Percentiles rank a stretch among this genome's conserved stretches.
Evolutionary conservation across 2,329 filamentous ascomycete genomes (phyloP).

Genomic region (Colletotrichum navitas): DNA sequence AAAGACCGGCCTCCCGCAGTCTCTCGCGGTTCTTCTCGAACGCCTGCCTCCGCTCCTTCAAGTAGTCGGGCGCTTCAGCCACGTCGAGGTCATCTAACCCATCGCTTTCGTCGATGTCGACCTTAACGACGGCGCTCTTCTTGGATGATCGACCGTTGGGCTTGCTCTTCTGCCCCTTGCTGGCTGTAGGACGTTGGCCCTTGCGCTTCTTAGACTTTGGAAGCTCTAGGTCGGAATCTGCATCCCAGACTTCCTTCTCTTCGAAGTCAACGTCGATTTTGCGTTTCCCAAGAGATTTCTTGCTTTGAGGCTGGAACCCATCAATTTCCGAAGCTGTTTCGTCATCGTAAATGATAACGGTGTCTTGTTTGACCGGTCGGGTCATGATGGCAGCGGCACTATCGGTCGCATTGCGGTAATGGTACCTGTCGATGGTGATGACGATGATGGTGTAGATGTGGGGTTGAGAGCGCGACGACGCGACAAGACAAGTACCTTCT

Average conservation of each 20-base stretch:
- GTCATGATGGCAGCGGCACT: conserved; percentile 19
- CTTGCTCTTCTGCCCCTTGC: conserved; percentile 53
- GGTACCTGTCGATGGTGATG: background rate
- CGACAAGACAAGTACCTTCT: background rate
- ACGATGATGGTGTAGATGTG: background rate
- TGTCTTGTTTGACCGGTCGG: background rate
- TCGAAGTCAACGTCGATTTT: conserved; percentile 54
- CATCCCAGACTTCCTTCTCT: conserved; percentile 66
- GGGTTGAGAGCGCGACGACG: conserved; percentile 29
- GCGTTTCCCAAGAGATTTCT: conserved; percentile 50
- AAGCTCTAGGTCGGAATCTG: conserved; percentile 72
- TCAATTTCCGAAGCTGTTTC: conserved; percentile 17
- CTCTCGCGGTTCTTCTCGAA: conserved; percentile 74
- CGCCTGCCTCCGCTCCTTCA: conserved; percentile 73
- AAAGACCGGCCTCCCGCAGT: conserved; percentile 77
- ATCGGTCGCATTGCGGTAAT: conserved; percentile 1
- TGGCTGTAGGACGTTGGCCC: conserved; percentile 58
- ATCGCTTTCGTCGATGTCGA: conserved; percentile 50
- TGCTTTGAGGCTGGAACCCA: background rate
- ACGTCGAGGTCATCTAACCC: conserved; percentile 61
- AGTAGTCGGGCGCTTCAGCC: conserved; percentile 78
- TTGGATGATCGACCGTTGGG: conserved; percentile 47
- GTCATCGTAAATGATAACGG: conserved; percentile 34
- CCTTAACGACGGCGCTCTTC: conserved; percentile 42
- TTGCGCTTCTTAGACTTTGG: conserved; percentile 72